Evolutionary conservation across 2,329 filamentous ascomycete species (phyloP), one percentile per base, ranked within the genome.

Genomic region (Microdochium trichocladiopsis): DNA sequence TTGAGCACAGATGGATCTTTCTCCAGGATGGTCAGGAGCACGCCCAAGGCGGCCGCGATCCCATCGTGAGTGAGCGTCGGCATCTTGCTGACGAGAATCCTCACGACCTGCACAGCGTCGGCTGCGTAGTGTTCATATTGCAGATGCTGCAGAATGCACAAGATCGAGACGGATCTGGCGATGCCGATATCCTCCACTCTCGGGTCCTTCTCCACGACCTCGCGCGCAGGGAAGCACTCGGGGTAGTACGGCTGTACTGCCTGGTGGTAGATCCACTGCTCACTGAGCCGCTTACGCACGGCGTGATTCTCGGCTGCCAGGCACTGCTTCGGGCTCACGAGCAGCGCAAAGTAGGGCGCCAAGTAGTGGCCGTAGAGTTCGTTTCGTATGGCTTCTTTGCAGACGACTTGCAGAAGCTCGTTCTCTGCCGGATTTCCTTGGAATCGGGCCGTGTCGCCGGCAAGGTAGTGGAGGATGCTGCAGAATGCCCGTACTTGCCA

Each of bases 121-220:
- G 75, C 72, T 45, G 79, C 72, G 61, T 80, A 83, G 18, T 80
- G 71, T 2, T 69, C 61, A 50, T 75, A 79, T 18, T 65, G 66
- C 53, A 82, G 71, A 59, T 80, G 72, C 54, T 71, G 74, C 8
- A 80, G 65, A 48, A 79, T 69, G 0, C 74, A 66, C 4, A 84
- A 67, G 5, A 76, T 69, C 2, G 71, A 73, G 25, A 80, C 68
- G 25, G 76, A 71, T 50, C 73, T 74, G 54, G 74, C 75, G 1
- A 62, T 56, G 9, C 67, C 57, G 5, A 18, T 10, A 18, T 18
- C 5, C 16, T 16, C 14, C 41, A 45, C 12, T 4, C 12, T 22
- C 18, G n/a, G 41, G 16, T 45, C 18, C 6, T 37, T 55, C 48
- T 61, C 51, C 23, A 57, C 57, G 28, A 55, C 61, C 55, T 51